phyloP scores from a whole-genome alignment of 495 filamentous ascomycete genomes.

The Podospora pseudoanserina region DNA sequence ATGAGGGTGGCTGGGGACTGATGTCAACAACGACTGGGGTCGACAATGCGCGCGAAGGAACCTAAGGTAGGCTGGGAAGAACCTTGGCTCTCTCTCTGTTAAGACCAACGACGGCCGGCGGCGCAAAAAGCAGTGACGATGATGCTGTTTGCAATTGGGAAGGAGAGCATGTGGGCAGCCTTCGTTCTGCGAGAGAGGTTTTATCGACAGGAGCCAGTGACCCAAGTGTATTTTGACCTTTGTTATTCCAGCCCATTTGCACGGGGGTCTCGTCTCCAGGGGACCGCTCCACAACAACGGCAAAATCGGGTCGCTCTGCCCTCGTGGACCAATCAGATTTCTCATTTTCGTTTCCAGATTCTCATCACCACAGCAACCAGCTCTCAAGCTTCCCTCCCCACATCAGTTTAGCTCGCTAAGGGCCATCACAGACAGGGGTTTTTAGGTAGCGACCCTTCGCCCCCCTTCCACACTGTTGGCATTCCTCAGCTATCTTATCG shows the following conservation, averaged over 20 bases:
- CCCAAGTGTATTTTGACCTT: slow-evolving; percentile 15
- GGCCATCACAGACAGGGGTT: background rate
- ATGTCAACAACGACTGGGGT: background rate
- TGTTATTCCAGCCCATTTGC: slow-evolving; percentile 7
- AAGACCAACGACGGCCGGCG: background rate
- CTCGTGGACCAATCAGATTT: background rate
- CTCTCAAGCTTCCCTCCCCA: background rate
- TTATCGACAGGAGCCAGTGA: slow-evolving; percentile 10
- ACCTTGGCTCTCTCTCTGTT: background rate
- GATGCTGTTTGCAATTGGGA: slow-evolving; percentile 22
- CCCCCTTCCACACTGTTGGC: background rate
- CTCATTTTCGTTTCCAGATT: background rate
- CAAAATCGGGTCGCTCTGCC: slow-evolving; percentile 1
- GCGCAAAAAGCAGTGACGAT: slow-evolving; percentile 1
- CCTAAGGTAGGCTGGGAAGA: background rate
- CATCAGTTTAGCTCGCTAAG: background rate
- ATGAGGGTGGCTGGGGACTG: background rate
- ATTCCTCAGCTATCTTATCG: slow-evolving; percentile 5
- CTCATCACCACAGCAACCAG: slow-evolving; percentile 8
- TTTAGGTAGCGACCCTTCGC: background rate
- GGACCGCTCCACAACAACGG: slow-evolving; percentile 8
- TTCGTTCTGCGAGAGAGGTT: slow-evolving; percentile 12
- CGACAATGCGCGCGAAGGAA: background rate
- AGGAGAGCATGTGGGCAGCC: slow-evolving; percentile 15
- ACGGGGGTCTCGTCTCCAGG: slow-evolving; percentile 9